Conservation (phyloP, 1,139 yeast species). For the Pichia sp. region DNA sequence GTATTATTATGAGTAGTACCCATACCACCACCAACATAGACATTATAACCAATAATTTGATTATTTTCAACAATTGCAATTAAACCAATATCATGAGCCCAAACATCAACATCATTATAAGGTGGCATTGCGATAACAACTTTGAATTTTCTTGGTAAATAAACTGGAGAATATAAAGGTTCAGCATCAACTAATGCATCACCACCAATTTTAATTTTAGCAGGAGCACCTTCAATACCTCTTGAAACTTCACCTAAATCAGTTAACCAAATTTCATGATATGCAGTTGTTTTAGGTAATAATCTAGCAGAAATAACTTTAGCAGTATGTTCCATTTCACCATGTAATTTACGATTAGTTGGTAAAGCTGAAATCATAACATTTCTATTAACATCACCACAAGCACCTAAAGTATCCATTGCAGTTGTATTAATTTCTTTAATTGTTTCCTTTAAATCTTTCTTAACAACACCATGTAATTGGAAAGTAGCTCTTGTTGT, state of each 20-base stretch:
- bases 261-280: slow-evolving; percentile 92
- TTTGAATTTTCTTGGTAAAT: slow-evolving; percentile 94
- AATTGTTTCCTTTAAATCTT: slow-evolving; percentile 80
- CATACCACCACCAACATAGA: slow-evolving; percentile 98
- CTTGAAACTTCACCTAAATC: slow-evolving; percentile 67
- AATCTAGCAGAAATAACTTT: slow-evolving; percentile 68
- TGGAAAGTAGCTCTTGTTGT: slow-evolving; percentile 98
- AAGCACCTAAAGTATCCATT: slow-evolving; percentile 93
- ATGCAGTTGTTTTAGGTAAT: slow-evolving; percentile 88
- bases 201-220: slow-evolving; percentile 77
- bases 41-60: slow-evolving; percentile 65
- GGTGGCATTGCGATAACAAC: slow-evolving; percentile 95
- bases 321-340: slow-evolving; percentile 62
- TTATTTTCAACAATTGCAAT: slow-evolving; percentile 76
- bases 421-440: slow-evolving; percentile 88
- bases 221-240: slow-evolving; percentile 62
- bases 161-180: slow-evolving; percentile 80
- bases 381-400: slow-evolving; percentile 97
- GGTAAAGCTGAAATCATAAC: slow-evolving; percentile 91
- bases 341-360: slow-evolving; percentile 72
- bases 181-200: slow-evolving; percentile 80
- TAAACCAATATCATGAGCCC: slow-evolving; percentile 90
- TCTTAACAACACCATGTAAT: slow-evolving; percentile 90
- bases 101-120: slow-evolving; percentile 92
- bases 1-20: slow-evolving; percentile 95